Conservation (phyloP, 2,329 filamentous ascomycete genomes). For the Orbilia ellipsospora region DNA sequence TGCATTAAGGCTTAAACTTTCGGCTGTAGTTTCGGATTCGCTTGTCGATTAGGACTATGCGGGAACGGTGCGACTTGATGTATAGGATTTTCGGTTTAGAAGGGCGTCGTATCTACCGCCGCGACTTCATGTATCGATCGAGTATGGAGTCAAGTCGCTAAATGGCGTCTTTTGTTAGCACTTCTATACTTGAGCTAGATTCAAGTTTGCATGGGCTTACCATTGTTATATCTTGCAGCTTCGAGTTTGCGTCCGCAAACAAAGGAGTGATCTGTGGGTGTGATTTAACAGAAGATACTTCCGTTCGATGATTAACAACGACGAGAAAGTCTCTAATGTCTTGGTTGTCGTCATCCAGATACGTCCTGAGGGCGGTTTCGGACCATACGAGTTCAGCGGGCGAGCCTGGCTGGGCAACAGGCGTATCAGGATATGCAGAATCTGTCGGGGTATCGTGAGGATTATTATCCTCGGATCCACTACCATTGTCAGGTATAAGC, state of each 20-base stretch:
- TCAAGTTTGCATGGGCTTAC: constrained; percentile 64
- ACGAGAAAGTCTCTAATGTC: constrained; percentile 90
- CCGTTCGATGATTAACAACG: constrained; percentile 91
- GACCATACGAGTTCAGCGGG: constrained; percentile 79
- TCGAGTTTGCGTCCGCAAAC: constrained; percentile 87
- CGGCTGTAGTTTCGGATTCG: constrained; percentile 11
- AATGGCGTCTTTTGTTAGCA: not conserved
- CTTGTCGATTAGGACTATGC: not conserved
- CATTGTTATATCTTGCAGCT: constrained; percentile 84
- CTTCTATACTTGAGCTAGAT: not conserved
- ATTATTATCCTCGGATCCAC: constrained; percentile 56
- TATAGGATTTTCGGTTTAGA: constrained; percentile 5
- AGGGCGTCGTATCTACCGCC: constrained; percentile 42
- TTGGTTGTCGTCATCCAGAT: constrained; percentile 84
- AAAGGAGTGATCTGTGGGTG: constrained; percentile 84
- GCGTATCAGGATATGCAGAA: constrained; percentile 63
- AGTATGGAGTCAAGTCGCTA: constrained; percentile 54
- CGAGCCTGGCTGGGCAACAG: constrained; percentile 69
- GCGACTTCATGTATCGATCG: constrained; percentile 53
- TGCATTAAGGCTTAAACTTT: constrained; percentile 1
- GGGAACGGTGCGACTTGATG: constrained; percentile 1
- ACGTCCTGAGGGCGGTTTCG: constrained; percentile 83
- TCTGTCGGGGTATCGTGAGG: constrained; percentile 60
- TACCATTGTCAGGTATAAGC: constrained; percentile 56
- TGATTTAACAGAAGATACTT: constrained; percentile 81